Evolutionary conservation across 108 stramenopile genomes (phyloP).

Genomic region (Aurantiochytrium sp.): DNA sequence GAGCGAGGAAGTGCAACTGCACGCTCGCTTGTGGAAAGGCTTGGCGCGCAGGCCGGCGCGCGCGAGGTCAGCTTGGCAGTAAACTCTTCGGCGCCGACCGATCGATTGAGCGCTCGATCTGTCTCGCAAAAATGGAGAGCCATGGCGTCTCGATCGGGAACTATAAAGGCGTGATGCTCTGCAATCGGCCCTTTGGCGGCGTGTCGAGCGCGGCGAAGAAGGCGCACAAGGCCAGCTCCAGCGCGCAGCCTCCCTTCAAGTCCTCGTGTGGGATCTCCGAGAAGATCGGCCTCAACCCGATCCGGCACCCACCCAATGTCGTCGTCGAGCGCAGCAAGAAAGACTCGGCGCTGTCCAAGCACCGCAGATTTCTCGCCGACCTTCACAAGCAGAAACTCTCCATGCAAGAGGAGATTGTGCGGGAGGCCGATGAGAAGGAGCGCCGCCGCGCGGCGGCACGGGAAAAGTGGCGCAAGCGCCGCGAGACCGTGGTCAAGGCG

Average conservation of each 20-base stretch:
- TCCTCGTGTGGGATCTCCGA: constrained; percentile 47
- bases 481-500: background rate
- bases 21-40: too few species aligned
- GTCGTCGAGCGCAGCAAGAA: constrained; percentile 26
- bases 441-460: background rate
- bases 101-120: too few species aligned
- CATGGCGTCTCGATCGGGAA: constrained; percentile 49
- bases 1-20: too few species aligned
- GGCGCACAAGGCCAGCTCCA: background rate
- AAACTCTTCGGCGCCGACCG: too few species aligned
- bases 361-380: constrained; percentile 46
- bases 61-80: too few species aligned
- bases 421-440: constrained; percentile 24
- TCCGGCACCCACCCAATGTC: background rate
- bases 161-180: constrained; percentile 68
- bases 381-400: constrained; percentile 50
- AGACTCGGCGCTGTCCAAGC: constrained; percentile 31
- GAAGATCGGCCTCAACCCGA: constrained; percentile 39
- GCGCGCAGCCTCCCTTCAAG: background rate
- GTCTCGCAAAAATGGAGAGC: background rate
- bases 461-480: background rate
- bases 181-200: constrained; percentile 60
- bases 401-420: constrained; percentile 44
- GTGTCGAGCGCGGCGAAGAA: constrained; percentile 24
- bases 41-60: too few species aligned